phyloP scores from a whole-genome alignment of 129 eudicot species.

The carrot (Daucus carota) region DH1_v3.0 NC_030382.2:55889501-55890000 shows the following conservation, averaged over 20 bases:
- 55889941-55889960: too few relatives aligned
- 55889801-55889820: neutral
- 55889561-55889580: slow-evolving; percentile 27
- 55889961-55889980: too few relatives aligned
- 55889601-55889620: slow-evolving; percentile 14
- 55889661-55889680: slow-evolving; percentile 12
- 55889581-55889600: slow-evolving; percentile 20
- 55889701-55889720: slow-evolving; percentile 19
- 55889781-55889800: neutral
- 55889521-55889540: slow-evolving; percentile 16
- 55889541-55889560: slow-evolving; percentile 13
- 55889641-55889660: slow-evolving; percentile 15
- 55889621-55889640: slow-evolving; percentile 25
- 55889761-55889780: neutral
- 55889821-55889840: neutral
- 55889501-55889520: slow-evolving; percentile 21
- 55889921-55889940: neutral
- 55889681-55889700: slow-evolving; percentile 30
- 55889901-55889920: slow-evolving; percentile 1
- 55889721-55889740: slow-evolving; percentile 27
- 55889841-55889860: neutral
- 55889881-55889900: neutral
- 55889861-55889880: slow-evolving; percentile 9
- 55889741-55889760: neutral
- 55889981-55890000: too few relatives aligned